These are phyloP conservation scores for Morella rubra DNA, from an alignment of 306 rosid genomes.

Conservation along the genomic window DNA sequence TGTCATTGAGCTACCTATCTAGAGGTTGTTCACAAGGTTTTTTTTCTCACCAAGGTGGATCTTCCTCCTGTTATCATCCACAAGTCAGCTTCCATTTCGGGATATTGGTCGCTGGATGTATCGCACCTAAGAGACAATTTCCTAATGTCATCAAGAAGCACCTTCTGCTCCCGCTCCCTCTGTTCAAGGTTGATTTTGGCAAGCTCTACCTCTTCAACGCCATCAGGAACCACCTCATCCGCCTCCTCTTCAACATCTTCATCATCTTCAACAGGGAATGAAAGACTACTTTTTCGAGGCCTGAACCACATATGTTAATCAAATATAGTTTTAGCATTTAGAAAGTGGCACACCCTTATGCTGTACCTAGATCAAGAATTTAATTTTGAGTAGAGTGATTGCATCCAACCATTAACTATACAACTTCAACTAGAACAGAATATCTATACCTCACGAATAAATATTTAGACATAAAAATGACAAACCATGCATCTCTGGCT, in stretches of 20 bases:
- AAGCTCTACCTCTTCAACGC: constrained; percentile 98
- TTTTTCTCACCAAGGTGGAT: constrained; percentile 69
- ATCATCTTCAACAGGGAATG: constrained; percentile 86
- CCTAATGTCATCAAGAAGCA: constrained; percentile 82
- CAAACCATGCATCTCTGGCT: neutral
- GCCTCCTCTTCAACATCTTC: constrained; percentile 97
- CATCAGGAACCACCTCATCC: constrained; percentile 97
- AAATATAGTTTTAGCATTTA: constrained; percentile 34
- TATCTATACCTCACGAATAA: neutral
- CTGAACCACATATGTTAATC: constrained; percentile 45
- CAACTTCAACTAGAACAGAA: neutral
- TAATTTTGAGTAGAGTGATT: neutral
- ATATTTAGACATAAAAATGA: neutral
- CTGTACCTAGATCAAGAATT: neutral
- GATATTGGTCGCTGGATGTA: constrained; percentile 50
- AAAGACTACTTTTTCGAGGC: constrained; percentile 90
- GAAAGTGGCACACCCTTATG: constrained; percentile 18
- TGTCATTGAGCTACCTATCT: constrained; percentile 21
- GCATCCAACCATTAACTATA: neutral
- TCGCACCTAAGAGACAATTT: constrained; percentile 70
- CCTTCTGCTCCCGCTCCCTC: constrained; percentile 75
- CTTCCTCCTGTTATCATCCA: constrained; percentile 89
- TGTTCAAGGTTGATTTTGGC: constrained; percentile 83
- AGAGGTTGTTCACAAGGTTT: constrained; percentile 26
- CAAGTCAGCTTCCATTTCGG: constrained; percentile 77